Evolutionary conservation across 2,329 filamentous ascomycete species (phyloP).

Genomic region (Botrytis tulipae): DNA sequence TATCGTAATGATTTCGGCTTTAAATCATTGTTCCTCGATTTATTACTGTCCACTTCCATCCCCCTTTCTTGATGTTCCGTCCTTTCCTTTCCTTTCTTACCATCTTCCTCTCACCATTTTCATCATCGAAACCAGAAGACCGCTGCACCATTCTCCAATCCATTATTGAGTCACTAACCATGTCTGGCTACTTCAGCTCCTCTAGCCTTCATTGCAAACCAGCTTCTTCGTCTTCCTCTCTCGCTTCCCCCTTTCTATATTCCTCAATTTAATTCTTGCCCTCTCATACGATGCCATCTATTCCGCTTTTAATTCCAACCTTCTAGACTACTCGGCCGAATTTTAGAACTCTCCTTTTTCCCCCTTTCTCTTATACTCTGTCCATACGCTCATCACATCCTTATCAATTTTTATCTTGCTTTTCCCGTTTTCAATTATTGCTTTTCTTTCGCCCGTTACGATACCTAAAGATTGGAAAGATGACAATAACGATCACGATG

Average conservation of each 20-base stretch:
- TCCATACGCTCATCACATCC: neutral
- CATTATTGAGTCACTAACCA: neutral
- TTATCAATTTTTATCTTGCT: neutral
- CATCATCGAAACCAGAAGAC: neutral
- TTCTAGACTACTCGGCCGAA: fast-evolving
- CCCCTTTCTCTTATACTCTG: neutral
- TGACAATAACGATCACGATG: too few species aligned
- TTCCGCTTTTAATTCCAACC: neutral
- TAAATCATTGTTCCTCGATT: too few species aligned
- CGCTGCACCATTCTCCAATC: neutral
- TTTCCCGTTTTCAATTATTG: neutral
- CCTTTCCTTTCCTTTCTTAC: neutral
- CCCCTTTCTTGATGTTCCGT: too few species aligned
- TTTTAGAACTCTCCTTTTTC: neutral
- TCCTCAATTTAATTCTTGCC: neutral
- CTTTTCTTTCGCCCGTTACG: too few species aligned
- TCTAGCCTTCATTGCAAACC: neutral
- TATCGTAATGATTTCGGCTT: neutral
- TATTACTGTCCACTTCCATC: too few species aligned
- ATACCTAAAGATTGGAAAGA: too few species aligned
- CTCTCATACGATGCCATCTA: too few species aligned
- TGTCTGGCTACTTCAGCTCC: neutral
- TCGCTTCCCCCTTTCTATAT: neutral
- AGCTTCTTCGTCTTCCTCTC: neutral
- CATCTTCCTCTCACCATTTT: neutral